Evolutionary conservation across 2,329 filamentous ascomycete species (phyloP).

Genomic region (Boeremia exigua): DNA sequence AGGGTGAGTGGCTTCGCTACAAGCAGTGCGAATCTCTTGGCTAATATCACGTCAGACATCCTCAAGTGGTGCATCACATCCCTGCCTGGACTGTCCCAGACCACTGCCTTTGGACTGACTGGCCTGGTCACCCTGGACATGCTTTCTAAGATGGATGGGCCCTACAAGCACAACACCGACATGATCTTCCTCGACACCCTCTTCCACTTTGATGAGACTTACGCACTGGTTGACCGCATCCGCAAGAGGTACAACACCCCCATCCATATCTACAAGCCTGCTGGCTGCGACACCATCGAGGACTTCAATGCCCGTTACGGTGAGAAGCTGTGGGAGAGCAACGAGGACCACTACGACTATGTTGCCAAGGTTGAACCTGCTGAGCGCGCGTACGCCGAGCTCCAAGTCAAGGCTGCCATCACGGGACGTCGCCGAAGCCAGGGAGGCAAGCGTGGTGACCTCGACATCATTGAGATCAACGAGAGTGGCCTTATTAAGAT

Average conservation of each 20-base stretch:
- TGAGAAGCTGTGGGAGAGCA: constrained; percentile 80
- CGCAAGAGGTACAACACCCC: constrained; percentile 76
- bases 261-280: constrained; percentile 89
- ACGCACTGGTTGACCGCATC: constrained; percentile 67
- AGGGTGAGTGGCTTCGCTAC: constrained; percentile 59
- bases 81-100: constrained; percentile 79
- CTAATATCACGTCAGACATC: constrained; percentile 65
- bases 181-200: constrained; percentile 63
- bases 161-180: constrained; percentile 61
- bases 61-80: constrained; percentile 90
- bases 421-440: constrained; percentile 92
- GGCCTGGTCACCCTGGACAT: constrained; percentile 64
- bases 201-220: constrained; percentile 59
- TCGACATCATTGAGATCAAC: constrained; percentile 92
- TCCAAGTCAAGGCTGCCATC: constrained; percentile 87
- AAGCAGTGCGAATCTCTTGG: constrained; percentile 1
- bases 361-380: constrained; percentile 97
- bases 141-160: constrained; percentile 74
- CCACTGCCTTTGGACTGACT: constrained; percentile 59
- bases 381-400: constrained; percentile 84
- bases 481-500: constrained; percentile 94
- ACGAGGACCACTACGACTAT: constrained; percentile 93
- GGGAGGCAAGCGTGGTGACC: constrained; percentile 86
- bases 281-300: constrained; percentile 71
- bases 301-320: constrained; percentile 87